Evolutionary conservation across 2,329 filamentous ascomycete genomes (phyloP), one percentile per base, ranked within the genome.

Genomic region (Arthrobotrys pseudoclavata): DNA sequence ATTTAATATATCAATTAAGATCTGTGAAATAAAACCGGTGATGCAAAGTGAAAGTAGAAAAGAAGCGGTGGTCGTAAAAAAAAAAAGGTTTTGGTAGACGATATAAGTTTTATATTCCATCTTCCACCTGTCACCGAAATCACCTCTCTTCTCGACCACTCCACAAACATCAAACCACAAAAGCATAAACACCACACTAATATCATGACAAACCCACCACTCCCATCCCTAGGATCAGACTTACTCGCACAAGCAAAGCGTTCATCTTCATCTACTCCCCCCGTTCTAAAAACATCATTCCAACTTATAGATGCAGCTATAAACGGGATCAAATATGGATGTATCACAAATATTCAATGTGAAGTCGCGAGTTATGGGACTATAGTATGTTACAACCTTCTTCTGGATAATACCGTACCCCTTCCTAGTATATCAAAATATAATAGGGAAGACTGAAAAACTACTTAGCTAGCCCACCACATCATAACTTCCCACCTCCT

Each of bases 341-440:
- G 50, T 29, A 67, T 77, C 34, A 77, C 74, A 6, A 67, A 62
- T 12, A 50, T 77, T 4, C 74, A 77, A 22, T 70, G 67, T 24
- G 74, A 77, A 12, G n/a, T 63, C n/a, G 67, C 42, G 0, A 52
- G 52, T 15, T 48, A 68, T 22, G 67, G 74, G 3, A 77, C 52
- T 37, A 18, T 68, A 4, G 74, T 71, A 68, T 4, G 29, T 45
- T n/a, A n/a, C n/a, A n/a, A n/a, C n/a, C 26, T 57, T 31, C 18
- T 5, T 29, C 29, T 4, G 1, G 12, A 34, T 9, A 9, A 2
- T 34, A 29, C n/a, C n/a, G n/a, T n/a, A 29, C 4, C 10, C 6
- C 13, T 22, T 34, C 31, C n/a, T n/a, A n/a, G n/a, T n/a, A n/a
- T n/a, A n/a, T n/a, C n/a, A n/a, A n/a, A n/a, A n/a, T n/a, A n/a